A percentile compares a stretch with the other conserved stretches of the same genome.
Evolutionary conservation across 2,329 filamentous ascomycete species (phyloP).

Genomic region (Colletotrichum orchidophilum): DNA sequence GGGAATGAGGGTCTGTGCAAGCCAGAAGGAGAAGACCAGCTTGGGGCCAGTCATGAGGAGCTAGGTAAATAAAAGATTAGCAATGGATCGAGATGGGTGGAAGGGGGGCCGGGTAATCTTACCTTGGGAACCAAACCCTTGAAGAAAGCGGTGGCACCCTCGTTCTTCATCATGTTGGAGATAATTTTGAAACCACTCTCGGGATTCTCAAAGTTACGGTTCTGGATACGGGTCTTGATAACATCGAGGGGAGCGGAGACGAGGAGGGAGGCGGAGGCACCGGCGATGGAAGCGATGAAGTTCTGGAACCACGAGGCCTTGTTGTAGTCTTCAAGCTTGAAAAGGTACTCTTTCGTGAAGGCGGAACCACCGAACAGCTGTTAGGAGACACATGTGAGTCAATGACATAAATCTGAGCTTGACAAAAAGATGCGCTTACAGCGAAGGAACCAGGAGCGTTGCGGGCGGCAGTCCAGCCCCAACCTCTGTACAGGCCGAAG

Average conservation of each 20-base stretch:
- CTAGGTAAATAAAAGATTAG: constrained; percentile 49
- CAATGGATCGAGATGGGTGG: not conserved
- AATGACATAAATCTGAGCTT: not conserved
- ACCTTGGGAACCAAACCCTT: constrained; percentile 95
- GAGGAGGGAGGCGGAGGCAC: constrained; percentile 92
- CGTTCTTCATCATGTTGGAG: constrained; percentile 90
- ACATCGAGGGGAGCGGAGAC: constrained; percentile 97
- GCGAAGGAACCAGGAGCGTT: constrained; percentile 98
- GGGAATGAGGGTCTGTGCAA: constrained; percentile 97
- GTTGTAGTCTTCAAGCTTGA: constrained; percentile 93
- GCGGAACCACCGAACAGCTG: constrained; percentile 97
- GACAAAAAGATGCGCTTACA: constrained; percentile 61
- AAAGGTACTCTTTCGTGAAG: constrained; percentile 97
- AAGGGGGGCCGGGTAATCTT: constrained; percentile 37
- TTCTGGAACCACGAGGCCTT: constrained; percentile 93
- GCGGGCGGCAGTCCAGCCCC: constrained; percentile 96
- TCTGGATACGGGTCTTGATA: constrained; percentile 98
- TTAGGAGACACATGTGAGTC: not conserved
- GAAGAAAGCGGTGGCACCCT: constrained; percentile 90
- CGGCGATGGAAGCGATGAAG: constrained; percentile 94
- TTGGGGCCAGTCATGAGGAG: constrained; percentile 99
- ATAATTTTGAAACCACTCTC: constrained; percentile 94
- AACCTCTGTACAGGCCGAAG: constrained; percentile 93
- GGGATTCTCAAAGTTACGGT: constrained; percentile 98
- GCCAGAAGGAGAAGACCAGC: constrained; percentile 99